phyloP scores from a whole-genome alignment of 2,329 filamentous ascomycete species.

The Pseudogymnoascus sp. region DNA sequence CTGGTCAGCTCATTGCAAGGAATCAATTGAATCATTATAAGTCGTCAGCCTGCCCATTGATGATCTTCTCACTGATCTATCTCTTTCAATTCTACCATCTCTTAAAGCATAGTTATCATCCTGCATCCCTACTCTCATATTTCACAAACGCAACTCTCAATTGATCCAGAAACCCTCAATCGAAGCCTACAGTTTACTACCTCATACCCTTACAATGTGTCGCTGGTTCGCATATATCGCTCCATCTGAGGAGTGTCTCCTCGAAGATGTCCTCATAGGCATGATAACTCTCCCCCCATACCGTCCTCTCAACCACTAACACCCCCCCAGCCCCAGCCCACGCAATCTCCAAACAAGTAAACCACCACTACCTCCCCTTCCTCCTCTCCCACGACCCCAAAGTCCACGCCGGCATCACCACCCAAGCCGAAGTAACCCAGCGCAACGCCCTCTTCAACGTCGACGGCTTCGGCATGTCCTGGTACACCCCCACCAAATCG shows the following conservation, averaged over 20 bases:
- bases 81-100: background rate
- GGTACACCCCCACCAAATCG: slow-evolving; percentile 43
- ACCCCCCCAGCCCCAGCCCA: slow-evolving; percentile 31
- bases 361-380: slow-evolving; percentile 48
- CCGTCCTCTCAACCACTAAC: slow-evolving; percentile 15
- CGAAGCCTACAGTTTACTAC: background rate
- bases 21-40: background rate
- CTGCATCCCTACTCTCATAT: background rate
- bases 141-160: background rate
- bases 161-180: background rate
- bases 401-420: slow-evolving; percentile 30
- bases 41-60: background rate
- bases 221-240: slow-evolving; percentile 54
- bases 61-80: background rate
- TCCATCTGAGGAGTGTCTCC: slow-evolving; percentile 44
- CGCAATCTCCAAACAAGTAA: slow-evolving; percentile 40
- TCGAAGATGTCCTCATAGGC: slow-evolving; percentile 48
- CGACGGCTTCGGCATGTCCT: slow-evolving; percentile 49
- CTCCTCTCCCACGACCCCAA: slow-evolving; percentile 41
- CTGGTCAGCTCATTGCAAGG: background rate
- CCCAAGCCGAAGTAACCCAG: slow-evolving; percentile 39
- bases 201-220: slow-evolving; percentile 32
- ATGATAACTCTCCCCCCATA: slow-evolving; percentile 28
- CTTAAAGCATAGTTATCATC: background rate
- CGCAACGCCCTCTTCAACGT: slow-evolving; percentile 49